These are phyloP conservation scores for Globisporangium megalacanthum DNA, from an alignment of 352 stramenopile genomes.

Conservation along the genomic window DNA sequence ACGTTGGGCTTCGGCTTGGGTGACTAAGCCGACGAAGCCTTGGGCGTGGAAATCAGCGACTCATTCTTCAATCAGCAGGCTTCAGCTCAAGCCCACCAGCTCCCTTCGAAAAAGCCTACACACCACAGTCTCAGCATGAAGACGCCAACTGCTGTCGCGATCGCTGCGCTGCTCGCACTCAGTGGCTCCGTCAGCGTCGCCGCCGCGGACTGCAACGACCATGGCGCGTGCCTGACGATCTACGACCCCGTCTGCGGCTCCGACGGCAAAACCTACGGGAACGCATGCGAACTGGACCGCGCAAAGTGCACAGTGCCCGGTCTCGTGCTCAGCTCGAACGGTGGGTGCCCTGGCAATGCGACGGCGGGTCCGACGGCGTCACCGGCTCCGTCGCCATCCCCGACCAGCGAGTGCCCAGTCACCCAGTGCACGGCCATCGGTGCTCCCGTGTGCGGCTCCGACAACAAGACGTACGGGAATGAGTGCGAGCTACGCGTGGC, in stretches of 20 bases:
- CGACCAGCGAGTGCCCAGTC: neutral
- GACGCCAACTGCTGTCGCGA: neutral
- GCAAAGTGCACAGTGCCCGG: slow-evolving; percentile 1
- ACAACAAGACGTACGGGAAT: slow-evolving; percentile 21
- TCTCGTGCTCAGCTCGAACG: neutral
- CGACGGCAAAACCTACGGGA: slow-evolving; percentile 29
- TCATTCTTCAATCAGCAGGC: no score
- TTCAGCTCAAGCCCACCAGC: no score
- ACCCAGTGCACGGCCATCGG: neutral
- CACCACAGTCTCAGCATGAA: neutral
- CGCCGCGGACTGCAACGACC: neutral
- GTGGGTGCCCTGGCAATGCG: slow-evolving; percentile 1
- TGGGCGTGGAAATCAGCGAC: no score
- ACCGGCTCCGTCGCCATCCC: neutral
- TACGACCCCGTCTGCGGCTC: slow-evolving; percentile 20
- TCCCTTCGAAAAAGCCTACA: no score
- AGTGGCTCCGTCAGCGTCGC: neutral
- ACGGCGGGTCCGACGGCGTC: no score
- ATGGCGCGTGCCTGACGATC: neutral
- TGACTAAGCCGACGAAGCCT: no score
- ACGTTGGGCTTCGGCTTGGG: no score
- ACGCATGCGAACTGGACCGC: slow-evolving; percentile 1
- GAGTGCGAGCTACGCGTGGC: slow-evolving; percentile 8
- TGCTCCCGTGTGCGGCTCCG: slow-evolving; percentile 9
- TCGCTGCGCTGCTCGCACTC: slow-evolving; percentile 19